Evolutionary conservation across 2,329 filamentous ascomycete genomes (phyloP), one percentile per base, ranked within the genome.

Genomic region (Fusarium albidum): DNA sequence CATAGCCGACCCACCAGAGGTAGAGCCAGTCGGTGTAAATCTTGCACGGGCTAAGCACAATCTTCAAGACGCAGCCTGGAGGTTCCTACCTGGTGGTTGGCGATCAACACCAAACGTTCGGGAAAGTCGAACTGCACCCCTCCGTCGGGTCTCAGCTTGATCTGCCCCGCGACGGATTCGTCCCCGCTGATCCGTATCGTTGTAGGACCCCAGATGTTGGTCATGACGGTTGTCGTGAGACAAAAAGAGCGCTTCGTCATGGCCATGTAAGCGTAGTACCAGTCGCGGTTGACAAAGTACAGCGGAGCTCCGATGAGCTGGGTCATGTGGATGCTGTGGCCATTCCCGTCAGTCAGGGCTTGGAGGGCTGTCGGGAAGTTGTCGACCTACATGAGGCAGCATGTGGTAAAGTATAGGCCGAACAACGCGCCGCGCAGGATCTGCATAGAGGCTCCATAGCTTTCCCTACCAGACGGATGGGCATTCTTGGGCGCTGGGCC

Each of bases 1-100:
- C 91, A 67, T 96, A 96, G n/a, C 87, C 90, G 21, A 92, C 87
- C 92, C 92, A 96, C 92, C 92, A 96, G 8, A 96, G 82, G 70
- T 96, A 96, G 9, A 96, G 75, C 92, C 91, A 96, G 74, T 96
- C 91, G 9, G 91, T 94, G 70, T 96, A 96, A 45, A 96, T 87
- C 83, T 83, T 61, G 18, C 21, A 12, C 2, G n/a, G 57, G 58
- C 65, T 44, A 58, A 61, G 55, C 70, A 68, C 40, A 45, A 25
- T 26, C 5, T 17, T 46, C 14, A 49, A 28, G 10, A 37, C n/a
- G 27, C 5, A 14, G 9, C 3, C 15, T 5, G 11, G 5, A 18
- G 26, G n/a, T 6, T 25, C 42, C 13, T 72, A 86, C 83, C 76
- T 95, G 91, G 69, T 96, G 92, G 69, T 96, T 96, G 21, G 92